These are phyloP conservation scores for Penicillium dipodomyicola DNA, from an alignment of 495 filamentous ascomycete genomes.

Conservation along the genomic window DNA sequence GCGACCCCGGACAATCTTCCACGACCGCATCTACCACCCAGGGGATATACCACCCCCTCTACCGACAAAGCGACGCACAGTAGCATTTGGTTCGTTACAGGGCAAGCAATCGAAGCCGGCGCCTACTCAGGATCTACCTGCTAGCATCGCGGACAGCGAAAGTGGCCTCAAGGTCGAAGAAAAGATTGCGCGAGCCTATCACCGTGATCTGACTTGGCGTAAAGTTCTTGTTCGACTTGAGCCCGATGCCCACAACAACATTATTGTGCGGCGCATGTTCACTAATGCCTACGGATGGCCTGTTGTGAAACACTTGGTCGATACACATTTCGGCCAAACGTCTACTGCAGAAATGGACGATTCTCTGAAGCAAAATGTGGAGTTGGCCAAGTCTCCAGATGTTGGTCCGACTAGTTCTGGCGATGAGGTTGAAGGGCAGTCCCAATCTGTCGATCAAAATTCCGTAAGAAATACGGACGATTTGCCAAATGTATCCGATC, in stretches of 20 bases:
- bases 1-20: constrained; percentile 91
- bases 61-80: constrained; percentile 54
- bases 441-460: constrained; percentile 2
- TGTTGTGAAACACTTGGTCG: constrained; percentile 87
- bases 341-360: constrained; percentile 59
- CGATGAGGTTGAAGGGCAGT: constrained; percentile 44
- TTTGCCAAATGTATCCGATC: constrained; percentile 1
- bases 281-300: constrained; percentile 98
- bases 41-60: constrained; percentile 86
- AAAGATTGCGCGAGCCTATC: constrained; percentile 95
- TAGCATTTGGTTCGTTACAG: constrained; percentile 42
- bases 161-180: constrained; percentile 85
- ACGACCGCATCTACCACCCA: constrained; percentile 92
- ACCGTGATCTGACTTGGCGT: constrained; percentile 84
- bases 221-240: constrained; percentile 95
- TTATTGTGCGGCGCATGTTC: constrained; percentile 92
- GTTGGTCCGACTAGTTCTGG: constrained; percentile 38
- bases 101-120: constrained; percentile 32
- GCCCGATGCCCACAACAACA: constrained; percentile 98
- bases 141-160: constrained; percentile 19
- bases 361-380: constrained; percentile 47
- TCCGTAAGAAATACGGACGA: constrained; percentile 9
- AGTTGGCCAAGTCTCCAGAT: constrained; percentile 49
- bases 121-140: constrained; percentile 17
- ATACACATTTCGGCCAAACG: constrained; percentile 82